Conservation (phyloP, 2,329 filamentous ascomycete genomes). For the Verticillium klebahnii region DNA sequence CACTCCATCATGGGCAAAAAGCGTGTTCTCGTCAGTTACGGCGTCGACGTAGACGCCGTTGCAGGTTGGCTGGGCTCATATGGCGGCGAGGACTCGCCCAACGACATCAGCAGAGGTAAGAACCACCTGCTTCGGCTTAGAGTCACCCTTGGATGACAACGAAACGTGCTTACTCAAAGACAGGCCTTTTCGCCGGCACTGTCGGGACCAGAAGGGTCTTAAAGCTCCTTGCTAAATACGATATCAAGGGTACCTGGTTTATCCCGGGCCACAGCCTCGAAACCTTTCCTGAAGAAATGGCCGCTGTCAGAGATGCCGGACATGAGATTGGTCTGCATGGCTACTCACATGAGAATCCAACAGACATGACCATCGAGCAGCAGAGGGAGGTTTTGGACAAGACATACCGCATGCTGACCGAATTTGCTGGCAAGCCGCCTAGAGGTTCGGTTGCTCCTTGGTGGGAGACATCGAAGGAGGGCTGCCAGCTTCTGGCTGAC, state of each 20-base stretch:
- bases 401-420: constrained; percentile 65
- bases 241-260: constrained; percentile 60
- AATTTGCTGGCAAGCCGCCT: constrained; percentile 65
- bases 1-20: constrained; percentile 27
- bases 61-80: constrained; percentile 74
- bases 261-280: constrained; percentile 45
- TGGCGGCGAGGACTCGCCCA: constrained; percentile 66
- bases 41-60: constrained; percentile 72
- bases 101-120: constrained; percentile 65
- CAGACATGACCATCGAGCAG: constrained; percentile 68
- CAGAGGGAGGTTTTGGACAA: constrained; percentile 72
- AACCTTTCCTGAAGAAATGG: constrained; percentile 42
- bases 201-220: constrained; percentile 61
- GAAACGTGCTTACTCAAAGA: neutral
- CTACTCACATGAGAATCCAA: constrained; percentile 71
- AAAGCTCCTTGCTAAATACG: constrained; percentile 67
- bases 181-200: constrained; percentile 64
- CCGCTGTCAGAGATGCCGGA: constrained; percentile 38
- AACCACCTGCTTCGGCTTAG: no score
- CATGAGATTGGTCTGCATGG: constrained; percentile 58
- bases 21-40: constrained; percentile 46
- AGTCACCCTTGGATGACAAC: neutral
- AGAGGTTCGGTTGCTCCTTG: constrained; percentile 68
- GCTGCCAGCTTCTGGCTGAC: constrained; percentile 57
- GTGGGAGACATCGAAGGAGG: constrained; percentile 69